Conservation (phyloP, 2,329 filamentous ascomycete genomes). For the Thielaviopsis populi region DNA sequence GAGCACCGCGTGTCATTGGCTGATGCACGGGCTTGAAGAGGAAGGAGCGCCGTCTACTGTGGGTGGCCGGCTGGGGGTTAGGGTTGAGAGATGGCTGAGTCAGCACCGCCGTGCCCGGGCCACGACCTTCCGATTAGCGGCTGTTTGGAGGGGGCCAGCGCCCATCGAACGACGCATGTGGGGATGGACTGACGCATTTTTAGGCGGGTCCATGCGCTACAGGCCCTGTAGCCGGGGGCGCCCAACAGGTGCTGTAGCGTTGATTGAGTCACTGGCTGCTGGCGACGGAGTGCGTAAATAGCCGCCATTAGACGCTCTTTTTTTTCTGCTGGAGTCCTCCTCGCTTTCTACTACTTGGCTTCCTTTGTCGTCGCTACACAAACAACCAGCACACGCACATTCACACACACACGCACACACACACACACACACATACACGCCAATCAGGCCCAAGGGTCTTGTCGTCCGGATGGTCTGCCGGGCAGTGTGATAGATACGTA, state of each 20-base stretch:
- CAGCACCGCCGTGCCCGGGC: not conserved
- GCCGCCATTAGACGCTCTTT: not conserved
- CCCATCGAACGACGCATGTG: not conserved
- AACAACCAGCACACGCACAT: not conserved
- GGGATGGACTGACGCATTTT: conserved; percentile 3
- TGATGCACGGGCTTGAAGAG: not conserved
- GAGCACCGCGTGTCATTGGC: not conserved
- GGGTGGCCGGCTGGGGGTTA: too few relatives aligned
- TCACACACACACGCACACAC: conserved; percentile 10
- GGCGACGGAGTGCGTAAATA: not conserved
- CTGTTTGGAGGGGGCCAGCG: not conserved
- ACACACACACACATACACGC: conserved; percentile 7
- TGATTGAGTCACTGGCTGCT: not conserved
- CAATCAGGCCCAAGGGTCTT: too few relatives aligned
- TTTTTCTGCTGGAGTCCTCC: not conserved
- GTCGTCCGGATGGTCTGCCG: too few relatives aligned
- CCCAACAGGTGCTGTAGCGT: not conserved
- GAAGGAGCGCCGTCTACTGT: not conserved
- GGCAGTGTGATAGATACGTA: not conserved
- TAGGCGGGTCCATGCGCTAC: conserved; percentile 1
- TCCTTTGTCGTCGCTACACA: not conserved
- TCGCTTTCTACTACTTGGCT: not conserved
- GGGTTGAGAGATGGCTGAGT: not conserved
- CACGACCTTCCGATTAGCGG: conserved; percentile 13
- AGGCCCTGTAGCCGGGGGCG: not conserved